A percentile compares a stretch with the other conserved stretches of the same genome.
phyloP scores from a whole-genome alignment of 148 eudicot genomes.

The Gaultheria prostrata region DNA sequence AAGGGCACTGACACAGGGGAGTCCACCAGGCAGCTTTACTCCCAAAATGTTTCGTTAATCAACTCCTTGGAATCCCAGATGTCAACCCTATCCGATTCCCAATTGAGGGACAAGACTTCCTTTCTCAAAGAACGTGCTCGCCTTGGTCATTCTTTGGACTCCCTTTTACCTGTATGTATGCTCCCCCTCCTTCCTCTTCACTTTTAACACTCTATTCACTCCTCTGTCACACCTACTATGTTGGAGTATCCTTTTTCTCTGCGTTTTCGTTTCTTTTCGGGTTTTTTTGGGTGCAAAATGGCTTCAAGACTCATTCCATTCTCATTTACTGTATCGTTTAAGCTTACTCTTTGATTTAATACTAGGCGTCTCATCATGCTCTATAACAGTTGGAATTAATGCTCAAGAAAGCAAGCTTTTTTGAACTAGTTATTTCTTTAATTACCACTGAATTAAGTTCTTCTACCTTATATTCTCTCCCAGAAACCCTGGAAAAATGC shows the following conservation, averaged over 20 bases:
- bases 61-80: slow-evolving; percentile 55
- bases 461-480: neutral
- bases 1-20: slow-evolving; percentile 66
- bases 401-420: neutral
- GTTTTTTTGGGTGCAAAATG: neutral
- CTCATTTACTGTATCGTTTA: neutral
- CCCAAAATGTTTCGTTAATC: slow-evolving; percentile 42
- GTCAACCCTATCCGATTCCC: slow-evolving; percentile 56
- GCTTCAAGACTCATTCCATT: neutral
- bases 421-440: neutral
- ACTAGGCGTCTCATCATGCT: neutral
- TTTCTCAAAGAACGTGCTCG: slow-evolving; percentile 59
- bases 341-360: neutral
- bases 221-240: neutral
- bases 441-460: neutral
- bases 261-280: neutral
- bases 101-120: slow-evolving; percentile 54
- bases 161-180: slow-evolving; percentile 70
- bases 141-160: slow-evolving; percentile 59
- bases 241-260: neutral
- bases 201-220: neutral
- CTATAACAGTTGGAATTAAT: neutral
- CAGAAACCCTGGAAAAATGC: neutral
- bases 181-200: neutral
- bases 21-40: slow-evolving; percentile 63